Evolutionary conservation across 306 rosid genomes (phyloP).

Genomic region (Prunus armeniaca): DNA sequence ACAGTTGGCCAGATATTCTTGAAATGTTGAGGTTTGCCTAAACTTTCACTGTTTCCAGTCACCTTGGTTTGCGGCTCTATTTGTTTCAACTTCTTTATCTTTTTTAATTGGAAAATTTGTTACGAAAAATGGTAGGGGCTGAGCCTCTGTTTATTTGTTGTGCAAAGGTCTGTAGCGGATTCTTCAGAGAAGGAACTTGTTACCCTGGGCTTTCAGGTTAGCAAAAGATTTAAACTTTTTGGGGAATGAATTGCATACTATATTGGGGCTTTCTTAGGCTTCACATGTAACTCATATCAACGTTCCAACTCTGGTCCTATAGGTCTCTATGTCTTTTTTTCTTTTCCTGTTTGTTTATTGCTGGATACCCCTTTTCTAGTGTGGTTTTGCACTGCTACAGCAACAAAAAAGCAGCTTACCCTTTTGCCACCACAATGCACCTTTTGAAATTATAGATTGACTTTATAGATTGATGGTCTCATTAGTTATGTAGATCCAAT

Average conservation of each 20-base stretch:
- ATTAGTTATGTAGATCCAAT: neutral
- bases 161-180: conserved; percentile 83
- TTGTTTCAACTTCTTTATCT: conserved; percentile 23
- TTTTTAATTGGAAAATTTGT: neutral
- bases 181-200: conserved; percentile 89
- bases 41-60: conserved; percentile 14
- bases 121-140: neutral
- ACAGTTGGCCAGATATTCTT: conserved; percentile 89
- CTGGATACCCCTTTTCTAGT: neutral
- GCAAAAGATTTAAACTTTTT: conserved; percentile 21
- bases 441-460: neutral
- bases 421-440: neutral
- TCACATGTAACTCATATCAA: neutral
- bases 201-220: conserved; percentile 93
- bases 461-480: neutral
- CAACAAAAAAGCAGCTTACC: neutral
- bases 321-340: neutral
- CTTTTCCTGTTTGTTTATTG: neutral
- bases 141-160: neutral
- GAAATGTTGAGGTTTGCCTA: conserved; percentile 85
- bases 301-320: too few species aligned
- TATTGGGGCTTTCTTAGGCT: neutral
- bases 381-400: neutral
- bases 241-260: neutral
- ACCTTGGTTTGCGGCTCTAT: neutral